Conservation (phyloP, 768 basidiomycete species). For the Rhodocollybia butyracea region DNA sequence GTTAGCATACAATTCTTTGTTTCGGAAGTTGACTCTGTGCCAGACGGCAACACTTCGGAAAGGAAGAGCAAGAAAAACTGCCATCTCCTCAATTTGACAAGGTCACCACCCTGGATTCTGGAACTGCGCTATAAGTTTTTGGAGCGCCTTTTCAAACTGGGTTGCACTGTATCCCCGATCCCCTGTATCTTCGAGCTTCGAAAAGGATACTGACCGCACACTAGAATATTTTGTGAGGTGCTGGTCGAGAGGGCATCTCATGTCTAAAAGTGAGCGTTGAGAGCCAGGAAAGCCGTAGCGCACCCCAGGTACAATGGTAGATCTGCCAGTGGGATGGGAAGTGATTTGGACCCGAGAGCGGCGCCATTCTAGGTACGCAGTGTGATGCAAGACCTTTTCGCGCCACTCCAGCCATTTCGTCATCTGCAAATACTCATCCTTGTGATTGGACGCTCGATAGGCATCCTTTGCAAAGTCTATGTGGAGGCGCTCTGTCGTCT, state of each 20-base stretch:
- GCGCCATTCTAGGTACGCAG: neutral
- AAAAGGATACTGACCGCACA: neutral
- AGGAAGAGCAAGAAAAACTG: neutral
- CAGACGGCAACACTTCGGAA: neutral
- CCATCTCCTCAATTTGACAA: neutral
- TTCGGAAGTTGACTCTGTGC: neutral
- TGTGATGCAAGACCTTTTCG: neutral
- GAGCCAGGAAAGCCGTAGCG: neutral
- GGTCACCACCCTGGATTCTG: neutral
- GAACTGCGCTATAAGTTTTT: neutral
- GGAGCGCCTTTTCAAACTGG: neutral
- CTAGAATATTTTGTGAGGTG: neutral
- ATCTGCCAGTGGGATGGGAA: neutral
- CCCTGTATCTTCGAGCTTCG: too few species aligned
- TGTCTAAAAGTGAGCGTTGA: neutral
- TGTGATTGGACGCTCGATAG: slow-evolving; percentile 22
- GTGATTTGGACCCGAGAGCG: neutral
- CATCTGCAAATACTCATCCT: slow-evolving; percentile 21
- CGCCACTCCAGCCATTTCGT: neutral
- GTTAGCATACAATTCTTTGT: neutral
- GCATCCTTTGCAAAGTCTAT: too few species aligned
- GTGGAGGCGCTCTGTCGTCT: slow-evolving; percentile 21
- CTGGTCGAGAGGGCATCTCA: neutral
- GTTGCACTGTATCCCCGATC: neutral
- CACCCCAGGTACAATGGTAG: neutral